Base-by-base conservation (phyloP, 371 early-diverging fungal genomes). In the Parasitella parasitica region DNA sequence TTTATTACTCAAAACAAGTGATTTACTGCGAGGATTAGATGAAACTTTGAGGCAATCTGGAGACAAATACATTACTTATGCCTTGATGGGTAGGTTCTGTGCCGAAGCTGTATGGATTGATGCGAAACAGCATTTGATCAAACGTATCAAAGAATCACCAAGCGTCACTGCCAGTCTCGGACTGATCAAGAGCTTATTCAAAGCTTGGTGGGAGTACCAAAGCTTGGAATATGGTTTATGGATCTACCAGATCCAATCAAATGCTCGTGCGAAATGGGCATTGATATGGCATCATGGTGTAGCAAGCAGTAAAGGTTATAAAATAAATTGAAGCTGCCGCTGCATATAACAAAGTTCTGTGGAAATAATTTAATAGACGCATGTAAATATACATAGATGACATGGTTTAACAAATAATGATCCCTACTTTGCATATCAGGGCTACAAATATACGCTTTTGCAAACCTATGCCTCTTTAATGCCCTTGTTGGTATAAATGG, bases 1-100 rank as follows among this genome's bases (percentile, higher is more conserved):
- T 1, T 73, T 96, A 50, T 75, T 96, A 11, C 82, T 97, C 51
- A 97, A 96, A 68, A 96, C 96, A 3, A 91, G 95, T 67, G 97
- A 97, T 66, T 70, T 97, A 11, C 66, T 97, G 15, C 82, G 96
- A 20, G 79, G 76, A 1, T 57, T 86, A 36, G 85, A 86, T 43
- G 86, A 86, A 63, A 72, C 68, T 20, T 51, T 86, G n/a, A 55
- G 69, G 24, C 69, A 64, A 0, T 71, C 71, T 6, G 59, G 65
- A 2, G 70, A 71, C n/a, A 70, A 75, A 35, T 74, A 75, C 56
- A 70, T 71, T 57, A 84, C 86, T 1, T 84, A 84, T 70, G 80
- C 77, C 2, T 72, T 86, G 13, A 82, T 84, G 81, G 86, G 86
- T 0, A 71, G 69, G 38, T 82, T 77, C 48, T 86, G 86, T 64